Evolutionary conservation across 805 yeast genomes (phyloP), one percentile per base, ranked within the genome.

Genomic region (Teunomyces gatunensis): DNA sequence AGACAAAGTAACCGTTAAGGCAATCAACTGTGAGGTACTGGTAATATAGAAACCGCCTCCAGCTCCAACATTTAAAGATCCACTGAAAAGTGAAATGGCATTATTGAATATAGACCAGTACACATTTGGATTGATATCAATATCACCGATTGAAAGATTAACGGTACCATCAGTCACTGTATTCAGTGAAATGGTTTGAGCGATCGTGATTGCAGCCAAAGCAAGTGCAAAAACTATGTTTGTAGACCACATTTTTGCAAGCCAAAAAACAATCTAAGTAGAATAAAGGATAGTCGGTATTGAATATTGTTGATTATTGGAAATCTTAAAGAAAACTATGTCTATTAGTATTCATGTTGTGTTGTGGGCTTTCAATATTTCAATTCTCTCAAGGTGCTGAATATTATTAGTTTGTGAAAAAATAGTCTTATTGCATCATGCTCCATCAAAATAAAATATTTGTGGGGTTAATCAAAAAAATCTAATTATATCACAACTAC

Each of bases 31-130:
- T 23, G 40, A 35, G 18, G 47, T 48, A 12, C 58, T 47, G 10
- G 59, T 30, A 23, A 60, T 45, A 35, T 54, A 58, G 25, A 58
- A 53, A 6, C 47, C 54, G 25, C 57, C 60, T 27, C 60, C 63
- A 20, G 56, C 44, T 6, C 36, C 36, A 41, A 41, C 44, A 27
- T 15, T 18, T 12, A 25, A 27, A 7, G 28, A 37, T 15, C 41
- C 41, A 13, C 7, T 23, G 3, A 37, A 23, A 5, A 12, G 18
- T 11, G 27, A 18, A 12, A 37, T 13, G 6, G 41, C 41, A 21
- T 54, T 55, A 39, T 51, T 43, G 29, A 56, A 44, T 5, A 56
- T 51, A 12, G 61, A 57, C 47, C 50, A 55, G 42, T 52, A 58
- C 2, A 54, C 61, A 17, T 54, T 56, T 10, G 56, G 42, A 9